phyloP scores from a whole-genome alignment of 2,329 filamentous ascomycete species.

The Fusarium sp. region DNA sequence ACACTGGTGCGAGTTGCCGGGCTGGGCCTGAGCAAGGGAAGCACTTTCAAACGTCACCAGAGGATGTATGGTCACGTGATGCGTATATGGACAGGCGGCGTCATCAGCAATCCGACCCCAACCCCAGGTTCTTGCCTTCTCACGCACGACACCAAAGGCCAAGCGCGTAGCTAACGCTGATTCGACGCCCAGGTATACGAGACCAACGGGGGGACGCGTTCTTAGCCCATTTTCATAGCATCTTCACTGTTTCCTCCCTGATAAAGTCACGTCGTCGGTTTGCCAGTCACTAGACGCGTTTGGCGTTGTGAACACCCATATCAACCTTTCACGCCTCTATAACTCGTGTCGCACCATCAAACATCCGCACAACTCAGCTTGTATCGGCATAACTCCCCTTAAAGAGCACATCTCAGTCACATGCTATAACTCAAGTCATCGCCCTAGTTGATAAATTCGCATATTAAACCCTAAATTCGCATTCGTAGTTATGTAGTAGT shows the following conservation, averaged over 20 bases:
- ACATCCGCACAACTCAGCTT: constrained; percentile 49
- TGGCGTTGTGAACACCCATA: constrained; percentile 36
- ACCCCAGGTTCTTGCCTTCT: constrained; percentile 29
- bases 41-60: constrained; percentile 53
- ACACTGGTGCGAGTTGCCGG: constrained; percentile 50
- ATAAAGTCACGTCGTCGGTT: constrained; percentile 15
- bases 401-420: constrained; percentile 45
- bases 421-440: constrained; percentile 23
- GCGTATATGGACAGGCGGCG: constrained; percentile 39
- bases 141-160: constrained; percentile 33
- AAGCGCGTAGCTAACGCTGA: constrained; percentile 36
- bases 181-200: constrained; percentile 38
- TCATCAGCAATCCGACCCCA: constrained; percentile 37
- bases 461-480: constrained; percentile 46
- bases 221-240: constrained; percentile 17
- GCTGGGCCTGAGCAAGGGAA: constrained; percentile 40
- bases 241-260: constrained; percentile 17
- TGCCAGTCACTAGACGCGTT: constrained; percentile 27
- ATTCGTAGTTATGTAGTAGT: constrained; percentile 49
- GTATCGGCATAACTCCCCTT: constrained; percentile 46
- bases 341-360: constrained; percentile 46
- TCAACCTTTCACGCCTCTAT: constrained; percentile 40
- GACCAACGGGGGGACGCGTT: constrained; percentile 32
- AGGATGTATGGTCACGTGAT: constrained; percentile 50
- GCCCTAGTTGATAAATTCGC: constrained; percentile 37